phyloP scores from a whole-genome alignment of 163 green algal species.

The Scenedesmus sp. region DNA sequence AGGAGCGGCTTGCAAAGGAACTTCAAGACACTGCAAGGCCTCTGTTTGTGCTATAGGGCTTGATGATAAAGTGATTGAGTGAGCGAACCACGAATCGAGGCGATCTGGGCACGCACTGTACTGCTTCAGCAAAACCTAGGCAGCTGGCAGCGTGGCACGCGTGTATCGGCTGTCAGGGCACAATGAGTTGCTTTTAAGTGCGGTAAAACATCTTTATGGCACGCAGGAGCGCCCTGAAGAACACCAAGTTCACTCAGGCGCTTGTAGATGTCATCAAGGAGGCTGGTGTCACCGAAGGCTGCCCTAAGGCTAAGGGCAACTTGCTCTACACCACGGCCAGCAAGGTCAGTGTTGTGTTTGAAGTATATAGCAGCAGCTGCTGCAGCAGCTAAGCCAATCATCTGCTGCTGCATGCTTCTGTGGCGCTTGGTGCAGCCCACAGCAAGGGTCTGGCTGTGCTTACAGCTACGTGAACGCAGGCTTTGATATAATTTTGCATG shows the following conservation, averaged over 20 bases:
- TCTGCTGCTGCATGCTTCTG: neutral
- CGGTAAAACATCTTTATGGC: neutral
- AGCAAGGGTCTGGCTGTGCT: neutral
- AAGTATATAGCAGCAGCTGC: neutral
- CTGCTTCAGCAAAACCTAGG: conserved; percentile 2
- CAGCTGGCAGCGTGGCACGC: neutral
- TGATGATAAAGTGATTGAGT: conserved; percentile 82
- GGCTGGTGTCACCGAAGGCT: conserved; percentile 78
- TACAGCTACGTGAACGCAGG: neutral
- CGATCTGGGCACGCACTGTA: neutral
- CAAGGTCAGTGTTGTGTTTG: conserved; percentile 71
- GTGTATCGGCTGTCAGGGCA: neutral
- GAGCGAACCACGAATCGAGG: conserved; percentile 28
- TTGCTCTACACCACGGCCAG: conserved; percentile 87
- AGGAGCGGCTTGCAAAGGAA: conserved; percentile 44
- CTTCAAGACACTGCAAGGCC: conserved; percentile 62
- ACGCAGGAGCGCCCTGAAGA: conserved; percentile 85
- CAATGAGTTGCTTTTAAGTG: neutral
- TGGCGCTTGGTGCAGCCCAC: neutral
- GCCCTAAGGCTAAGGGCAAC: conserved; percentile 83
- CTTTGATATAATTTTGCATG: neutral
- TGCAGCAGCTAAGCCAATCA: neutral
- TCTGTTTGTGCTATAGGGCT: conserved; percentile 81
- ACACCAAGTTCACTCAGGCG: conserved; percentile 83
- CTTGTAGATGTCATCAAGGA: conserved; percentile 88